These are phyloP conservation scores for Elaeis oleifera DNA, from an alignment of 202 grass and related monocot genomes.

Conservation along the genomic window DNA sequence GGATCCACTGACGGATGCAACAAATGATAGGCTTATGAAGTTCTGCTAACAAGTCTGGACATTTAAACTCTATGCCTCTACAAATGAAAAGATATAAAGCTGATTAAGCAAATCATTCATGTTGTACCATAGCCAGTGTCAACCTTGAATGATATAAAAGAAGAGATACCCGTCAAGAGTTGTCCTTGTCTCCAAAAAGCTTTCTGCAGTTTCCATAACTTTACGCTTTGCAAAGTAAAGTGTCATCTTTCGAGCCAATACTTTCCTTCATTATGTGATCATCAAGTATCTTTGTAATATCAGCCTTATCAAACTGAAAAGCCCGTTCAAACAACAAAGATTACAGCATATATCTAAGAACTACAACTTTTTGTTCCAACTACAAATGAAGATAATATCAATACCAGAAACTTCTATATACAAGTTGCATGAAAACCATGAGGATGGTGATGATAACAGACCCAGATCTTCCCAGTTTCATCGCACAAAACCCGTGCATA, in stretches of 20 bases:
- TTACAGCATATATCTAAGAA: not conserved
- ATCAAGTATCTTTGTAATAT: slow-evolving; percentile 44
- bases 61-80: slow-evolving; percentile 63
- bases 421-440: slow-evolving; percentile 18
- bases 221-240: slow-evolving; percentile 44
- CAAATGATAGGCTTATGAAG: slow-evolving; percentile 48
- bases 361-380: not conserved
- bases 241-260: slow-evolving; percentile 29
- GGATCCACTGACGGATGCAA: slow-evolving; percentile 45
- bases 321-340: slow-evolving; percentile 1
- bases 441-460: slow-evolving; percentile 31
- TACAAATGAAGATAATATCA: not conserved
- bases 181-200: slow-evolving; percentile 39
- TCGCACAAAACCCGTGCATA: slow-evolving; percentile 60
- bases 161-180: slow-evolving; percentile 26
- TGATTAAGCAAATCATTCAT: not conserved
- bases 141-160: not conserved
- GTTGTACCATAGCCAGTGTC: no score
- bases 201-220: slow-evolving; percentile 31
- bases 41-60: slow-evolving; percentile 48
- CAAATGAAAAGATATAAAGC: slow-evolving; percentile 19
- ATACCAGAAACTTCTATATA: slow-evolving; percentile 27
- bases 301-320: slow-evolving; percentile 56
- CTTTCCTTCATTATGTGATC: slow-evolving; percentile 37
- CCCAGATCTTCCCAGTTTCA: slow-evolving; percentile 53